Evolutionary conservation across 768 basidiomycete species (phyloP).

Genomic region (Lactifluus rugatus): DNA sequence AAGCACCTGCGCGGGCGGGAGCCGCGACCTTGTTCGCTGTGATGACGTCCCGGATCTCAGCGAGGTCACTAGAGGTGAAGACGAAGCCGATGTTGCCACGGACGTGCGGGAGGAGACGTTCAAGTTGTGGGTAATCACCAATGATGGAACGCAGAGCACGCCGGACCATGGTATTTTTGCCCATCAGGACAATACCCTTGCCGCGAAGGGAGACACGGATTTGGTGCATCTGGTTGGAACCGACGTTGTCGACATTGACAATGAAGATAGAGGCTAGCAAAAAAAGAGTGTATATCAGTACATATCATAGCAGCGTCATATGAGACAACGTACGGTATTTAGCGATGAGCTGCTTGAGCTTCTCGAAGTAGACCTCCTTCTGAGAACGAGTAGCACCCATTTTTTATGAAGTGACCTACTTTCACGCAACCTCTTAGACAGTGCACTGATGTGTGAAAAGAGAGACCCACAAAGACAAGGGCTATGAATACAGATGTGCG

Average conservation of each 20-base stretch:
- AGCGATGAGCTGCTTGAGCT: conserved; percentile 87
- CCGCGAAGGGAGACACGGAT: conserved; percentile 93
- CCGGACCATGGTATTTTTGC: conserved; percentile 99
- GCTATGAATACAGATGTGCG: conserved; percentile 12
- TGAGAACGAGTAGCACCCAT: conserved; percentile 91
- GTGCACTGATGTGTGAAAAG: not conserved
- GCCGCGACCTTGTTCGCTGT: conserved; percentile 96
- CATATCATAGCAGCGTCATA: not conserved
- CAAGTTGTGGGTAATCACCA: conserved; percentile 84
- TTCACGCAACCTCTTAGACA: conserved; percentile 1
- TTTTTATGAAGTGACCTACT: conserved; percentile 23
- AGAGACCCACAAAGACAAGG: conserved; percentile 2
- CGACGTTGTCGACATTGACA: conserved; percentile 99
- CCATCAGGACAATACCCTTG: conserved; percentile 96
- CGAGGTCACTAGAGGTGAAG: conserved; percentile 86
- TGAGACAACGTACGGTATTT: conserved; percentile 65
- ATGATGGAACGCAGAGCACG: conserved; percentile 91
- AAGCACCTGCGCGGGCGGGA: not conserved
- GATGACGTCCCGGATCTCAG: conserved; percentile 91
- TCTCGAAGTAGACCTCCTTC: conserved; percentile 85
- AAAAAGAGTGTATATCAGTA: not conserved
- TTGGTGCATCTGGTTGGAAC: conserved; percentile 99
- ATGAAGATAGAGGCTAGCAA: conserved; percentile 93
- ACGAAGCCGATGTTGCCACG: conserved; percentile 99
- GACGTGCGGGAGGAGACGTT: conserved; percentile 91